Base-by-base conservation (phyloP, 371 early-diverging fungal genomes). In the Rhizopus arrhizus region DNA sequence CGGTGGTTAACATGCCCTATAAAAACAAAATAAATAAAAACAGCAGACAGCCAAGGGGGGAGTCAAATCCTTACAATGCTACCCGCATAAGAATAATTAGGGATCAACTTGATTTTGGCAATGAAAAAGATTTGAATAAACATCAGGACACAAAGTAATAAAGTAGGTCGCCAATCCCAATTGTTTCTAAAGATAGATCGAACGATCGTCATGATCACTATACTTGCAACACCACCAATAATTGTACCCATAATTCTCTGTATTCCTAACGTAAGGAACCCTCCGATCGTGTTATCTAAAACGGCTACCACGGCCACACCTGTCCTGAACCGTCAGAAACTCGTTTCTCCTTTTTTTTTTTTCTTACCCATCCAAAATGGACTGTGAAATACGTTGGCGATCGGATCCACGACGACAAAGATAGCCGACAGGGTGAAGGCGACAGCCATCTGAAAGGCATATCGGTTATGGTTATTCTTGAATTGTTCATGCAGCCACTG, bases 251-350 rank as follows among this genome's bases (percentile, higher is more conserved):
- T 52, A 29, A 74, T 55, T 3, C 77, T 53, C 16, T 77, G 77
- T 8, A 72, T 48, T 51, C 77, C 69, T 1, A 74, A 54, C 11
- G 53, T 61, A 6, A 77, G 34, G 15, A 74, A 68, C 0, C 74
- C 72, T 16, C 77, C 74, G 4, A 77, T 61, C 2, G 77, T 69
- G 31, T 66, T 77, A 41, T 77, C 77, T 5, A 71, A 53, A 0
- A 77, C 72, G 29, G 73, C 69, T 0, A 72, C 74, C 8, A 74
- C 74, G 10, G 72, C 65, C 10, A 77, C 68, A 52, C 70, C 77
- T 77, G 51, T 15, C 16, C 2, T 36, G 22, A 22, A 22, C 0
- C 22, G 22, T 22, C 22, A 22, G 22, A 22, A 22, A 22, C 22
- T 0, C 2, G 22, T 36, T 36, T 36, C 11, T 36, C 11, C 11